phyloP scores from a whole-genome alignment of 768 basidiomycete species.

The Xerocomellus dryophilus region DNA sequence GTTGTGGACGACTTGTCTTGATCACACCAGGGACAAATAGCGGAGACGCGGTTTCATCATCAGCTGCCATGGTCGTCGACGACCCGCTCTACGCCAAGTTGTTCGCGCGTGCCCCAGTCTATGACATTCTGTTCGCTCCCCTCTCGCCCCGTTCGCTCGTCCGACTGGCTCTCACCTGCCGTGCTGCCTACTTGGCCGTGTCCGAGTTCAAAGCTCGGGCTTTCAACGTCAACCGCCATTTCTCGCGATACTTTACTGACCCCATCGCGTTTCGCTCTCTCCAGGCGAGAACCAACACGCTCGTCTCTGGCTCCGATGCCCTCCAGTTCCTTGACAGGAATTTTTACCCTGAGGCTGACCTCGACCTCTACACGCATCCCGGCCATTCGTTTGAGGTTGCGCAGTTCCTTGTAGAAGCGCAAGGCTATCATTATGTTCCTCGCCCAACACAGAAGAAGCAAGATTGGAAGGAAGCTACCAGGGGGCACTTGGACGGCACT shows the following conservation, averaged over 20 bases:
- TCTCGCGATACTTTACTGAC: conserved; percentile 37
- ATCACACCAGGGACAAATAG: too few species aligned
- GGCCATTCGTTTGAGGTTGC: conserved; percentile 32
- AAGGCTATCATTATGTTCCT: conserved; percentile 33
- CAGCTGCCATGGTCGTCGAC: neutral
- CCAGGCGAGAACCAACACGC: conserved; percentile 40
- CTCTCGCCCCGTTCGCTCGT: conserved; percentile 29
- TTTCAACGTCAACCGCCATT: conserved; percentile 36
- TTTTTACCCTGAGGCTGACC: conserved; percentile 44
- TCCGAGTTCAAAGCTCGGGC: conserved; percentile 25
- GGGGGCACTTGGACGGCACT: conserved; percentile 20
- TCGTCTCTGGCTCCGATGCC: conserved; percentile 54
- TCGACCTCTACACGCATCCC: conserved; percentile 48
- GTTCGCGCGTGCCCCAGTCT: conserved; percentile 21
- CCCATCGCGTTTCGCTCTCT: conserved; percentile 42
- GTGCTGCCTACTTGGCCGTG: conserved; percentile 11
- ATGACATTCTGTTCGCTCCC: conserved; percentile 18
- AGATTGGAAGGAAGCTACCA: conserved; percentile 13
- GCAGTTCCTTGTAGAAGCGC: conserved; percentile 30
- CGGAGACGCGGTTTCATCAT: too few species aligned
- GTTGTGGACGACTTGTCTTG: too few species aligned
- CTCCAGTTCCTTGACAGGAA: conserved; percentile 52
- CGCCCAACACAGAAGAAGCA: conserved; percentile 17
- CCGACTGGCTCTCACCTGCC: conserved; percentile 23
- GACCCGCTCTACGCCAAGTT: neutral